These are phyloP conservation scores for Pythium utonaiense DNA, from an alignment of 352 stramenopile species.

Conservation along the genomic window DNA sequence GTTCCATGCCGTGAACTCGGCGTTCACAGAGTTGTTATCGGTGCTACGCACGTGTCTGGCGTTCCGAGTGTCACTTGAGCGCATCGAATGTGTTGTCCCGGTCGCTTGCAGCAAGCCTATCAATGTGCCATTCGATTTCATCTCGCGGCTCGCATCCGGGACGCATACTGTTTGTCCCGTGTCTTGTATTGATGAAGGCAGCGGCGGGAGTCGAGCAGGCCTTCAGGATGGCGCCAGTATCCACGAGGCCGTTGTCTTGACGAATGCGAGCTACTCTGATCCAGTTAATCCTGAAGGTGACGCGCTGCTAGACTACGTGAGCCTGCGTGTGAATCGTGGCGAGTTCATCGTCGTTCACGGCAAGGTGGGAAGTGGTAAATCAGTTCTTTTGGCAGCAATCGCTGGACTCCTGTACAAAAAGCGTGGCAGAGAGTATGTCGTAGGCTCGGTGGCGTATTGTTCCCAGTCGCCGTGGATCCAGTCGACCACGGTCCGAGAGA, in stretches of 20 bases:
- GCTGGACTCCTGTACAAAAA: conserved; percentile 43
- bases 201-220: not conserved
- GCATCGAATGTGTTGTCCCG: conserved; percentile 25
- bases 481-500: conserved; percentile 95
- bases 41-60: conserved; percentile 24
- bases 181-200: not conserved
- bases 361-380: conserved; percentile 63
- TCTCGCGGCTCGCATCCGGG: not conserved
- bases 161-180: not conserved
- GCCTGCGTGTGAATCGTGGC: conserved; percentile 35
- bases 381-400: conserved; percentile 47
- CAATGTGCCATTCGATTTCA: conserved; percentile 16
- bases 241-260: conserved; percentile 32
- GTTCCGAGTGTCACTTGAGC: conserved; percentile 28
- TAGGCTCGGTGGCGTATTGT: conserved; percentile 68
- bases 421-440: conserved; percentile 34
- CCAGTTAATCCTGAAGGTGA: conserved; percentile 17
- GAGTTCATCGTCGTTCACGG: conserved; percentile 59
- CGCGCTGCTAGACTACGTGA: conserved; percentile 45
- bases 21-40: conserved; percentile 19
- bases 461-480: conserved; percentile 95
- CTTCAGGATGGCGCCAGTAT: not conserved
- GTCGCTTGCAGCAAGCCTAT: conserved; percentile 2
- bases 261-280: conserved; percentile 43
- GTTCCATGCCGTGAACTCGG: conserved; percentile 39